Evolutionary conservation across 2,329 filamentous ascomycete genomes (phyloP), one percentile per base, ranked within the genome.

Genomic region (Ophiobolus disseminans): DNA sequence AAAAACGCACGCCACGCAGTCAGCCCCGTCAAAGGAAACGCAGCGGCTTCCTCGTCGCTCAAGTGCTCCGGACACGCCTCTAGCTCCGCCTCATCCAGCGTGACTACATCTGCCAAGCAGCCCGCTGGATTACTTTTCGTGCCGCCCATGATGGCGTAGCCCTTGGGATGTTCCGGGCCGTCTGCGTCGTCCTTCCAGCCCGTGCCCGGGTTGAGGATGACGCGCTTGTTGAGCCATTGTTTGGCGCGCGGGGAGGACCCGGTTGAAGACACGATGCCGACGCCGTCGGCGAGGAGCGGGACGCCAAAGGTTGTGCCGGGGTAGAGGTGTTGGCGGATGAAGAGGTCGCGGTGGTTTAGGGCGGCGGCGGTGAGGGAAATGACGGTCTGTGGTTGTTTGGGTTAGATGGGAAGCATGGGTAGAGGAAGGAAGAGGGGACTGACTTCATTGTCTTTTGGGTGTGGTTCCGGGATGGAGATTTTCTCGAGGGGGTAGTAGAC

Each of bases 281-380:
- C 86, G 57, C 90, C 93, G 70, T 97, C 93, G 51, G 91, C 86
- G 20, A 96, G 82, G 32, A 97, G 77, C 1, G 93, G 90, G 5
- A 86, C 80, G 50, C 83, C 81, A 73, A 96, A 96, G 10, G 88
- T 87, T 43, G 91, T 88, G 61, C 84, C 88, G 0, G 93, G 93
- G 78, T 97, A 97, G 31, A 96, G 85, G 68, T 92, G 88, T 73
- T 94, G 91, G 45, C 93, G 89, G 74, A 96, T 89, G 78, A 97
- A 97, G 61, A 96, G 85, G 73, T 97, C 94, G 63, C 92, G 89
- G 78, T 97, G 94, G 78, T 97, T 97, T 40, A 97, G 85, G 11
- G 93, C 88, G 1, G 87, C 89, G 41, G 91, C 89, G 26, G 83
- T 82, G 66, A 97, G 79, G 65, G 84, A 85, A 54, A 97, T 78